Percentiles rank a stretch among this genome's conserved stretches.
Conservation (phyloP, 495 filamentous ascomycete genomes). For the Penicillium silybi region DNA sequence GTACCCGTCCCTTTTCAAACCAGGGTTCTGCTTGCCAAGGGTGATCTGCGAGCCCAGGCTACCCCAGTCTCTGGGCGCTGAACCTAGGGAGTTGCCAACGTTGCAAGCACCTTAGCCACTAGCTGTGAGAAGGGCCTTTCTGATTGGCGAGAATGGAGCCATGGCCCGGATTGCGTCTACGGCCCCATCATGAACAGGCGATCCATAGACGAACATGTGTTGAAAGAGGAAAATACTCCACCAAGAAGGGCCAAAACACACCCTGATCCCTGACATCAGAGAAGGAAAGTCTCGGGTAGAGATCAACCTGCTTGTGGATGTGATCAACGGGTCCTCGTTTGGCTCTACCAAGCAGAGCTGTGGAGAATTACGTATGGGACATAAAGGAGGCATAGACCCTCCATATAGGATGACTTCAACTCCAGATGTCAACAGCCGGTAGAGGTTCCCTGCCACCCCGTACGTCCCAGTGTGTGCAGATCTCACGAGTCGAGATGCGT, state of each 20-base stretch:
- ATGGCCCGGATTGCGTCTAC: too few species aligned
- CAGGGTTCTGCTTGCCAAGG: neutral
- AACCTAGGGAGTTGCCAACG: constrained; percentile 3
- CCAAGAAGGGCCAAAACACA: too few species aligned
- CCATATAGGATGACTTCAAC: neutral
- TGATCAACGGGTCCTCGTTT: too few species aligned
- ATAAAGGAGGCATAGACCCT: constrained; percentile 20
- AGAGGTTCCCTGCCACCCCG: neutral
- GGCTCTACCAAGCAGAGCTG: constrained; percentile 5
- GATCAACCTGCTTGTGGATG: too few species aligned
- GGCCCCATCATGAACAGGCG: too few species aligned
- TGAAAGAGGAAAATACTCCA: too few species aligned
- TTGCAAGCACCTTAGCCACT: neutral
- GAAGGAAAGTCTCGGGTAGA: too few species aligned
- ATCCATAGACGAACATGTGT: too few species aligned
- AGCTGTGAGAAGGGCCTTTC: too few species aligned
- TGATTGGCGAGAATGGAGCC: too few species aligned
- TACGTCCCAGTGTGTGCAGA: constrained; percentile 10
- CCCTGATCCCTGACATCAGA: too few species aligned
- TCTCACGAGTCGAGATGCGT: constrained; percentile 24
- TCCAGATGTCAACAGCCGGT: neutral
- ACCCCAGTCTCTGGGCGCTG: neutral
- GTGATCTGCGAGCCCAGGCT: constrained; percentile 1
- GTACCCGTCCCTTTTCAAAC: constrained; percentile 1
- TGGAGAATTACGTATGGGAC: constrained; percentile 4